These are phyloP conservation scores for Teunomyces atbi DNA, from an alignment of 805 yeast species.

Conservation along the genomic window DNA sequence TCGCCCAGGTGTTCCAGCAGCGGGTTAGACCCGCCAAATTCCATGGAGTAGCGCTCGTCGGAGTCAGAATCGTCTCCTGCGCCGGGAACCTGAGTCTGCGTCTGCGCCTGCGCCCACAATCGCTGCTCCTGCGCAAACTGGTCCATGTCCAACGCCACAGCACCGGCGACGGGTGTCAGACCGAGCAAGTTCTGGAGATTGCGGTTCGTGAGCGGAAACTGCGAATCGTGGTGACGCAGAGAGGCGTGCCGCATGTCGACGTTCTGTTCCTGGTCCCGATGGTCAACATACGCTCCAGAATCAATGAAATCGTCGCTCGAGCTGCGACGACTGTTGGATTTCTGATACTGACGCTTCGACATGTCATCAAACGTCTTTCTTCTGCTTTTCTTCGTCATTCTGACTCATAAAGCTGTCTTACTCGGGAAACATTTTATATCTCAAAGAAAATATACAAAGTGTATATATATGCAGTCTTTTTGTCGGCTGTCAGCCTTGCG, in stretches of 20 bases:
- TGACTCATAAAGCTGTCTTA: not conserved
- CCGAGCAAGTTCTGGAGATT: conserved; percentile 31
- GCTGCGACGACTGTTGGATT: conserved; percentile 5
- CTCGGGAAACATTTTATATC: too few species aligned
- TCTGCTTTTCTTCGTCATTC: not conserved
- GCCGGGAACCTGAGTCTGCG: not conserved
- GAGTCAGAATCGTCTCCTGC: conserved; percentile 14
- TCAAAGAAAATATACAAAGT: too few species aligned
- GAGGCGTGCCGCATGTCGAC: not conserved
- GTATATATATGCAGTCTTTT: too few species aligned
- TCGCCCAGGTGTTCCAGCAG: conserved; percentile 59
- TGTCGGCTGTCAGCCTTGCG: too few species aligned
- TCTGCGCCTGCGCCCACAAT: conserved; percentile 7
- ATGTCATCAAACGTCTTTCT: conserved; percentile 1
- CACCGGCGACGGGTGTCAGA: conserved; percentile 11
- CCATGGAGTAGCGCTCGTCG: conserved; percentile 18
- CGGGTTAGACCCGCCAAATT: conserved; percentile 59
- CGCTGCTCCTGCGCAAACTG: conserved; percentile 32
- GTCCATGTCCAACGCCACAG: conserved; percentile 42
- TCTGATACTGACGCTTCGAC: not conserved
- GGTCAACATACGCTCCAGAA: conserved; percentile 29
- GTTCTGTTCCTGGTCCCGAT: conserved; percentile 19
- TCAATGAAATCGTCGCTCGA: conserved; percentile 6
- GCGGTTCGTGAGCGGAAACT: conserved; percentile 36
- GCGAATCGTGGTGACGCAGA: conserved; percentile 1